Evolutionary conservation across 495 filamentous ascomycete genomes (phyloP).

Genomic region (Tuber borchii): DNA sequence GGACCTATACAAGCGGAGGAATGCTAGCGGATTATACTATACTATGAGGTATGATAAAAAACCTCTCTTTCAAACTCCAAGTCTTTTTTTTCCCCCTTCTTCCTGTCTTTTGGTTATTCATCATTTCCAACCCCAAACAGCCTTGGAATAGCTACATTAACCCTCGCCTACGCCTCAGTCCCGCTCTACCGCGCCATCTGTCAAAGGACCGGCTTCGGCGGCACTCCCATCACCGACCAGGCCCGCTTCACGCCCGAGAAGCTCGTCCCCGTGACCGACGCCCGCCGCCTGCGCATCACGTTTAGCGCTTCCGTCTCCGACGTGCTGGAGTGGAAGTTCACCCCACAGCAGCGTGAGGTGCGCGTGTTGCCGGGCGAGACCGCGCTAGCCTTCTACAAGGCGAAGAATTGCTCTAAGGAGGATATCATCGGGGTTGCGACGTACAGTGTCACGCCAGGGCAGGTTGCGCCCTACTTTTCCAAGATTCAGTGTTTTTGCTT

Average conservation of each 20-base stretch:
- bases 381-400: conserved; percentile 94
- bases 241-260: conserved; percentile 57
- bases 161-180: conserved; percentile 89
- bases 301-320: conserved; percentile 94
- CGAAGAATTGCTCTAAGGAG: conserved; percentile 76
- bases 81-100: background rate
- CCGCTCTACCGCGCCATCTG: conserved; percentile 90
- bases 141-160: conserved; percentile 66
- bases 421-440: conserved; percentile 98
- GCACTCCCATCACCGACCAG: conserved; percentile 76
- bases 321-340: conserved; percentile 94
- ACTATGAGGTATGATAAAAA: conserved; percentile 33
- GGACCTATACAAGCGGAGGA: conserved; percentile 54
- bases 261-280: conserved; percentile 69
- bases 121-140: conserved; percentile 24
- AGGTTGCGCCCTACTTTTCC: conserved; percentile 95
- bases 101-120: conserved; percentile 1
- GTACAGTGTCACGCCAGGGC: conserved; percentile 90
- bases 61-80: background rate
- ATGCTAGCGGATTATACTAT: conserved; percentile 54
- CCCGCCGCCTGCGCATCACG: conserved; percentile 84
- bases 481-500: conserved; percentile 99
- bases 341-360: conserved; percentile 93
- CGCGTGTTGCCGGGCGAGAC: conserved; percentile 93
- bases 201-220: conserved; percentile 91